phyloP scores from a whole-genome alignment of 2,329 filamentous ascomycete species.

The Colletotrichum agaves region DNA sequence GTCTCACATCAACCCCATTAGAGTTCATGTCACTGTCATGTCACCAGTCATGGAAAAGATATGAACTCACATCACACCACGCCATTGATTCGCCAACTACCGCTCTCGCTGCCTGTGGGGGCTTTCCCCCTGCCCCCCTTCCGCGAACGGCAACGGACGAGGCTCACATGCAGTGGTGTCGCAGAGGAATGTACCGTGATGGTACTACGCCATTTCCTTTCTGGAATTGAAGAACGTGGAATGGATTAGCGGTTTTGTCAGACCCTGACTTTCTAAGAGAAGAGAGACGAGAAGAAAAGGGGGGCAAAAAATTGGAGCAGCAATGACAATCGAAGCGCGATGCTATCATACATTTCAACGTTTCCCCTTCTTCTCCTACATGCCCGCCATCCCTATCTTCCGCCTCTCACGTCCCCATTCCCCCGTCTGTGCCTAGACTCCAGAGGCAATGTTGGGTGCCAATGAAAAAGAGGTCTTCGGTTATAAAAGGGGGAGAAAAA shows the following conservation, averaged over 20 bases:
- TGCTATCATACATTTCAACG: conserved; percentile 15
- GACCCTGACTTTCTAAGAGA: conserved; percentile 11
- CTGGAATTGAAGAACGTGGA: background rate
- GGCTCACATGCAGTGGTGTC: background rate
- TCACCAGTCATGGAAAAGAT: conserved; percentile 28
- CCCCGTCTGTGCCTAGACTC: background rate
- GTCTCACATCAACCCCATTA: conserved; percentile 31
- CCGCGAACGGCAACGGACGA: conserved; percentile 13
- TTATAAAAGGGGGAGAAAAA: background rate
- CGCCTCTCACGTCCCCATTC: background rate
- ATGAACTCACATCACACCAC: conserved; percentile 10
- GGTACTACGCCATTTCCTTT: no score
- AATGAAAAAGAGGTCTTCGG: no score
- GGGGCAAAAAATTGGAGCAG: background rate
- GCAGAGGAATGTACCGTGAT: no score
- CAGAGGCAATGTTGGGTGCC: no score
- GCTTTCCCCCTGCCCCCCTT: background rate
- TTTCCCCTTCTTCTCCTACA: background rate
- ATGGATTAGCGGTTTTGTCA: conserved; percentile 15
- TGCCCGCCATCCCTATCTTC: background rate
- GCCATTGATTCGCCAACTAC: background rate
- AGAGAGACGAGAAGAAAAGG: background rate
- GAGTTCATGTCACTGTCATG: conserved; percentile 18
- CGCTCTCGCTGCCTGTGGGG: background rate
- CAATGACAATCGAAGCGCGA: background rate